Conservation (phyloP, 1,284 basidiomycete species). For the Apiotrichum sp. region DNA sequence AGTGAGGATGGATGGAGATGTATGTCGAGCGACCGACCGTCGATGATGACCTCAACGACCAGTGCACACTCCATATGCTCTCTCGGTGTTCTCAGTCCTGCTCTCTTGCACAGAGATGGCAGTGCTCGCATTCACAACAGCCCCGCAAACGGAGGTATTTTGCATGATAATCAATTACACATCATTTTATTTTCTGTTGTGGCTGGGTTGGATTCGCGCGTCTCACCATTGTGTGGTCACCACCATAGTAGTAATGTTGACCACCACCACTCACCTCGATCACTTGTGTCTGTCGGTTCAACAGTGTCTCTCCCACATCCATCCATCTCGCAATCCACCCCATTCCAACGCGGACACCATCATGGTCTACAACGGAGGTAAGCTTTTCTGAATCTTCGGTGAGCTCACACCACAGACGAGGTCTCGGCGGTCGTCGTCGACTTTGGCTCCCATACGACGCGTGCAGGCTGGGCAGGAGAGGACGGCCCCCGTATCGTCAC, state of each 20-base stretch:
- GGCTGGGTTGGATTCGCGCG: too few species aligned
- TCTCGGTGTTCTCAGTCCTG: too few species aligned
- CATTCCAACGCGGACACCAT: background rate
- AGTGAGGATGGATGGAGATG: too few species aligned
- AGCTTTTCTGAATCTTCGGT: conserved; percentile 45
- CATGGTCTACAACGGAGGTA: conserved; percentile 47
- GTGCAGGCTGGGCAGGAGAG: conserved; percentile 95
- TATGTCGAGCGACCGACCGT: too few species aligned
- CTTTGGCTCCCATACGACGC: conserved; percentile 80
- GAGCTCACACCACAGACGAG: conserved; percentile 40
- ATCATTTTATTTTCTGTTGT: background rate
- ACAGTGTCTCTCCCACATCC: background rate
- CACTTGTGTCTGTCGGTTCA: too few species aligned
- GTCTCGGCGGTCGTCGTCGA: conserved; percentile 94
- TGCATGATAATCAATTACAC: background rate
- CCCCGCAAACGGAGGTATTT: background rate
- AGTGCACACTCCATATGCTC: too few species aligned
- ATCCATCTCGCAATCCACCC: background rate
- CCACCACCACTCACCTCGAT: background rate
- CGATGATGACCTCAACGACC: too few species aligned
- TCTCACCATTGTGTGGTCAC: background rate
- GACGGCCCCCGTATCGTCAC: conserved; percentile 90
- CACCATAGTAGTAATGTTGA: background rate
- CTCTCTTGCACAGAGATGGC: too few species aligned
- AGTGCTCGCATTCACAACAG: too few species aligned